A percentile compares a stretch with the other conserved stretches of the same genome.
phyloP scores from a whole-genome alignment of 768 basidiomycete species.

The Hygrophorus russula region DNA sequence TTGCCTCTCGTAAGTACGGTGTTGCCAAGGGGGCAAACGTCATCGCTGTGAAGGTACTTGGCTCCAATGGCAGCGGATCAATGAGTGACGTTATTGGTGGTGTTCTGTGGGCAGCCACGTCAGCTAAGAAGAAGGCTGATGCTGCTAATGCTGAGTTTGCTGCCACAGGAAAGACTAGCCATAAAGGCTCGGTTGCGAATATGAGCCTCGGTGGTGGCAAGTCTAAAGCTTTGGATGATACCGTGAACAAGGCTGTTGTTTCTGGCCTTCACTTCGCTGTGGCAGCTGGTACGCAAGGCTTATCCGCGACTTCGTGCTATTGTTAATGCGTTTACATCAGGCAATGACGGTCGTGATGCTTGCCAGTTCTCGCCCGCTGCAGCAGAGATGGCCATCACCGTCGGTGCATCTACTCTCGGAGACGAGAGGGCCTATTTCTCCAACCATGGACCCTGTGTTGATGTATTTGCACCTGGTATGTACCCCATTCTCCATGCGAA shows the following conservation, averaged over 20 bases:
- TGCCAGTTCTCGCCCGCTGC: conserved; percentile 91
- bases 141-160: conserved; percentile 54
- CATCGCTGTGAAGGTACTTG: conserved; percentile 87
- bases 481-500: not conserved
- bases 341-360: conserved; percentile 79
- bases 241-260: conserved; percentile 78
- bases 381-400: conserved; percentile 84
- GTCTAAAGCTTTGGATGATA: conserved; percentile 70
- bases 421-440: conserved; percentile 88
- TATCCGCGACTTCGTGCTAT: not conserved
- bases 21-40: conserved; percentile 91
- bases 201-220: conserved; percentile 98
- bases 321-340: conserved; percentile 17
- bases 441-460: conserved; percentile 85
- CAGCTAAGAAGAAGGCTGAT: conserved; percentile 41
- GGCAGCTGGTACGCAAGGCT: conserved; percentile 62
- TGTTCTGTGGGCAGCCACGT: conserved; percentile 64
- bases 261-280: conserved; percentile 92
- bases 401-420: conserved; percentile 77
- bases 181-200: conserved; percentile 94
- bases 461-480: conserved; percentile 80
- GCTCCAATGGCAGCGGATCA: conserved; percentile 86
- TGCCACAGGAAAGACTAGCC: conserved; percentile 64
- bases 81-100: conserved; percentile 93
- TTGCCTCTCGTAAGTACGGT: conserved; percentile 88